Evolutionary conservation across 208 protist genomes (phyloP).

Genomic region (Wallacemonas sp.): DNA sequence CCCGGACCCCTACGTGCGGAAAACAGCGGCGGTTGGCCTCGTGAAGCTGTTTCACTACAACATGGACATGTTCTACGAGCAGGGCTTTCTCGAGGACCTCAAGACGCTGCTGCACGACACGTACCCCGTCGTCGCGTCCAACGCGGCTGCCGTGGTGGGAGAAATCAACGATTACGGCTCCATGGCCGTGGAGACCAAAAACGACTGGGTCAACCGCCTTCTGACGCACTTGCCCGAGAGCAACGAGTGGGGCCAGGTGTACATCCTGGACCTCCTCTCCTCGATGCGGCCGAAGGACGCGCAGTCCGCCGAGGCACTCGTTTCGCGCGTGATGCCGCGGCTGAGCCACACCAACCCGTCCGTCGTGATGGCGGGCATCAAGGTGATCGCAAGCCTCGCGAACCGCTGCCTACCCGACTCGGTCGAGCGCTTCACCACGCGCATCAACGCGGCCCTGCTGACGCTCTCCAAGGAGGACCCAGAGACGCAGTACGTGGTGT

Average conservation of each 20-base stretch:
- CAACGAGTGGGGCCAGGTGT: slow-evolving; percentile 99
- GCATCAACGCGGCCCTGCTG: slow-evolving; percentile 96
- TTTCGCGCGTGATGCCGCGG: slow-evolving; percentile 94
- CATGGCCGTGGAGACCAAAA: slow-evolving; percentile 49
- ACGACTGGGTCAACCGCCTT: slow-evolving; percentile 93
- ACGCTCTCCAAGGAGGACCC: slow-evolving; percentile 87
- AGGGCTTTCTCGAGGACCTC: slow-evolving; percentile 90
- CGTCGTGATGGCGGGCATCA: slow-evolving; percentile 98
- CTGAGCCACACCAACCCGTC: slow-evolving; percentile 98
- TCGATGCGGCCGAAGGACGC: slow-evolving; percentile 57
- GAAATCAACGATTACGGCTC: slow-evolving; percentile 90
- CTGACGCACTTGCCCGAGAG: slow-evolving; percentile 95
- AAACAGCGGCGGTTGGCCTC: slow-evolving; percentile 98
- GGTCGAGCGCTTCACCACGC: slow-evolving; percentile 73
- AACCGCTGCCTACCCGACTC: slow-evolving; percentile 61
- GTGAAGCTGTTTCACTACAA: slow-evolving; percentile 99
- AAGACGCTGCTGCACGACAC: slow-evolving; percentile 95
- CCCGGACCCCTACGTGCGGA: slow-evolving; percentile 99
- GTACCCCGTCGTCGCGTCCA: slow-evolving; percentile 98
- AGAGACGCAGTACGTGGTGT: slow-evolving; percentile 98
- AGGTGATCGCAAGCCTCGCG: slow-evolving; percentile 86
- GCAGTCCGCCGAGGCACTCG: slow-evolving; percentile 89
- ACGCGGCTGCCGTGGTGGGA: slow-evolving; percentile 96
- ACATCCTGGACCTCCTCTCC: slow-evolving; percentile 97
- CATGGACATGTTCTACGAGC: slow-evolving; percentile 94